phyloP scores from a whole-genome alignment of 73 alveolate species.

The Blepharisma stoltei region DNA sequence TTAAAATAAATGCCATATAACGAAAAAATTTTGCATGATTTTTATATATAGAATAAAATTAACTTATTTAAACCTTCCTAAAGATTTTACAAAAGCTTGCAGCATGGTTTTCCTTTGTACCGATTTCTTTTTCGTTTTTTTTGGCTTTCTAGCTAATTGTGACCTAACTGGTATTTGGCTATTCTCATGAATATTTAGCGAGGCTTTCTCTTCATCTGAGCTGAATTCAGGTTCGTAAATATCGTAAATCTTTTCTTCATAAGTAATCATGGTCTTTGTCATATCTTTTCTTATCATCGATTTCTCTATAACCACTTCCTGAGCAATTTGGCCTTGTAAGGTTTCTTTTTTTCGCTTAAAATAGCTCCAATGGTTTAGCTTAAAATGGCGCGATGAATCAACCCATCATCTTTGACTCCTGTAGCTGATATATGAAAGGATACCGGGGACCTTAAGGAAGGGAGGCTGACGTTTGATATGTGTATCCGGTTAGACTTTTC shows the following conservation, averaged over 20 bases:
- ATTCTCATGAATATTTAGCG: not conserved
- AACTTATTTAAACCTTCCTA: constrained; percentile 1
- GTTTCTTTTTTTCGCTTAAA: not conserved
- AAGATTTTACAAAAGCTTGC: constrained; percentile 15
- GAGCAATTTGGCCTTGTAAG: not conserved
- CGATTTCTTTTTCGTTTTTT: constrained; percentile 4
- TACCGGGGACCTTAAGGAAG: too few species aligned
- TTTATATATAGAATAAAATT: too few species aligned
- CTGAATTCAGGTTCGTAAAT: constrained; percentile 24
- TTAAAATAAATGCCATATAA: not conserved
- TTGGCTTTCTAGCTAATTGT: not conserved
- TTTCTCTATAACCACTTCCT: constrained; percentile 1
- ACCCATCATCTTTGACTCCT: too few species aligned
- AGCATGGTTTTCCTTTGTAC: not conserved
- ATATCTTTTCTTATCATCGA: constrained; percentile 13
- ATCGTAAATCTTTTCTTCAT: not conserved
- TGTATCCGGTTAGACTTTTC: too few species aligned
- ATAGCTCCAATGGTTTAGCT: constrained; percentile 21
- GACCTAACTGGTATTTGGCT: not conserved
- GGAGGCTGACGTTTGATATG: too few species aligned
- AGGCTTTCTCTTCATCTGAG: constrained; percentile 24
- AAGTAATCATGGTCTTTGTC: not conserved
- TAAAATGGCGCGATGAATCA: too few species aligned
- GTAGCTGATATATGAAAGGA: too few species aligned
- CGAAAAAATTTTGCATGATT: too few species aligned